Evolutionary conservation across 2,329 filamentous ascomycete species (phyloP), one percentile per base, ranked within the genome.

Genomic region (Dactylella cylindrospora): DNA sequence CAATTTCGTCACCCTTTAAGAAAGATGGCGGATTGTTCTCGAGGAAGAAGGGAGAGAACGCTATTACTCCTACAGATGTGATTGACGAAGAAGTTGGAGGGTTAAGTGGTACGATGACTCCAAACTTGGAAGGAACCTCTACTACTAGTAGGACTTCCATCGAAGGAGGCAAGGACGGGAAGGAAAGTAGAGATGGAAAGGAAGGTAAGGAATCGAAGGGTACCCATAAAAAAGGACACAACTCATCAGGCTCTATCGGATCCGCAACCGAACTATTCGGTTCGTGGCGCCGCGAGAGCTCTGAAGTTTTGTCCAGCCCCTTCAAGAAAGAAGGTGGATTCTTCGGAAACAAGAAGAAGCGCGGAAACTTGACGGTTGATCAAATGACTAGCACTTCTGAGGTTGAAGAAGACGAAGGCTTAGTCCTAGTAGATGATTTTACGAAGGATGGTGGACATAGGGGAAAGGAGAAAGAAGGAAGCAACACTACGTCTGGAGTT

Each of bases 1-100:
- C 68, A 25, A 66, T 69, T 13, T 65, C 65, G 3, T 67, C 65
- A n/a, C 62, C 54, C 3, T 68, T 67, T 51, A 68, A 68, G 57
- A 68, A 68, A 26, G 67, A 68, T 10, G 67, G 67, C 1, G 67
- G 67, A 1, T 55, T 68, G 31, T 68, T 68, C 26, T 51, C 64
- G 1, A 32, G 66, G 12, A 64, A 57, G 38, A 66, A 67, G 25
- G 57, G 47, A 12, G 67, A 68, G 17, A 66, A 65, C 25, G 54
- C 51, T 26, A 51, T 43, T 10, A 62, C 57, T 10, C 57, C 57
- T 10, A 62, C 57, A 8, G 57, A 62, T 23, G 49, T 54, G 3
- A 62, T 62, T 26, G 57, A 62, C 23, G 57, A 62, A 32, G 57
- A 62, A 39, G 49, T 32, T 6, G 57, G 49, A 9, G 57, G 57